Conservation (phyloP, 495 filamentous ascomycete genomes). For the Talaromyces liani region DNA sequence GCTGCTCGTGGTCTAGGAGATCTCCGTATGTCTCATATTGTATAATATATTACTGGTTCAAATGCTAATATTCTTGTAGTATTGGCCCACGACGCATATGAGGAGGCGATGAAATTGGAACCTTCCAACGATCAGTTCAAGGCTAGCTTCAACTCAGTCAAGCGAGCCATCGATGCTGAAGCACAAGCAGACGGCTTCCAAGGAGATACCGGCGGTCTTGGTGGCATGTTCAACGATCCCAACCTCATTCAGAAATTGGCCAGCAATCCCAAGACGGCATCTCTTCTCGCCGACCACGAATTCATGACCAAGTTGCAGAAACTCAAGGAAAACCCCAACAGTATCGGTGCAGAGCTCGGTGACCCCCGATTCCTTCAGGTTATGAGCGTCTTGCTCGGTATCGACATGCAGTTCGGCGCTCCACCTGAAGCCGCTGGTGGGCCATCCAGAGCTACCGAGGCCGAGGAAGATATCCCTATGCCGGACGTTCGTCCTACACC, state of each 20-base stretch:
- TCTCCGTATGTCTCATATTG: conserved; percentile 45
- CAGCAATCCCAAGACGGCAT: conserved; percentile 84
- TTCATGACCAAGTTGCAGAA: conserved; percentile 89
- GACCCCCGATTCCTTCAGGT: conserved; percentile 93
- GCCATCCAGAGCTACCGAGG: conserved; percentile 37
- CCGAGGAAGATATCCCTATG: conserved; percentile 73
- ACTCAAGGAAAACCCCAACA: conserved; percentile 72
- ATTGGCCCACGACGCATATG: conserved; percentile 80
- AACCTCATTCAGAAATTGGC: conserved; percentile 83
- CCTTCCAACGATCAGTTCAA: conserved; percentile 89
- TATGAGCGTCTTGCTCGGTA: conserved; percentile 84
- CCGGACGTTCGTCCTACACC: conserved; percentile 54
- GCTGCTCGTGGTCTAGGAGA: conserved; percentile 83
- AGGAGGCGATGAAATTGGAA: conserved; percentile 84
- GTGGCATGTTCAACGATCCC: conserved; percentile 89
- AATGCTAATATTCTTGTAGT: conserved; percentile 33
- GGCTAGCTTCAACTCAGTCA: conserved; percentile 71
- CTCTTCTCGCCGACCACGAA: conserved; percentile 69
- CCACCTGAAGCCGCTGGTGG: conserved; percentile 41
- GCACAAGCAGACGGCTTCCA: conserved; percentile 57
- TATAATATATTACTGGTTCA: background rate
- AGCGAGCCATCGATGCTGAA: conserved; percentile 82
- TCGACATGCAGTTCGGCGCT: conserved; percentile 82
- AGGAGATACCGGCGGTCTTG: conserved; percentile 67
- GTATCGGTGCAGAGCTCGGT: conserved; percentile 68